Evolutionary conservation across 257 asterid genomes (phyloP).

Genomic region (Striga asiatica): DNA sequence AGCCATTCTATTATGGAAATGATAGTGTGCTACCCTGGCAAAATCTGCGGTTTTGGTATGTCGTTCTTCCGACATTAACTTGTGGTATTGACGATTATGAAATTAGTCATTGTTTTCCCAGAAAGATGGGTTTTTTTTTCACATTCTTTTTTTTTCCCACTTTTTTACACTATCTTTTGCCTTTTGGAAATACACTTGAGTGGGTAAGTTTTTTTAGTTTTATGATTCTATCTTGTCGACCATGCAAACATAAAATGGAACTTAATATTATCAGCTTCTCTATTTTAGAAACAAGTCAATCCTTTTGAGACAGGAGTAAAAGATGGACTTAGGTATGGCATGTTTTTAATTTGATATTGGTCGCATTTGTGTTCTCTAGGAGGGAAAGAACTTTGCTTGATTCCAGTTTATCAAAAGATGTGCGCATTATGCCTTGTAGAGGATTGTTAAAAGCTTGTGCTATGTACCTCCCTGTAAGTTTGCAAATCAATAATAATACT

Average conservation of each 20-base stretch:
- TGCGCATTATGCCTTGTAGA: conserved; percentile 59
- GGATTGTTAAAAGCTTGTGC: conserved; percentile 88
- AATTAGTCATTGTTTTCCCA: neutral
- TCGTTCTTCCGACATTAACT: conserved; percentile 5
- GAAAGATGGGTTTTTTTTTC: no score
- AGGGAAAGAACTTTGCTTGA: conserved; percentile 59
- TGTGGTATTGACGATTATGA: neutral
- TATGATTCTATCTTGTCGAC: no score
- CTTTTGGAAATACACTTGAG: no score
- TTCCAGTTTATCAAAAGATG: conserved; percentile 54
- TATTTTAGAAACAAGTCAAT: no score
- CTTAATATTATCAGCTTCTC: no score
- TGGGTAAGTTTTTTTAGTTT: no score
- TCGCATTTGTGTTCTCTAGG: conserved; percentile 36
- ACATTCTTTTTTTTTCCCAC: no score
- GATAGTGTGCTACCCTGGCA: conserved; percentile 84
- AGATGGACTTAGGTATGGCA: no score
- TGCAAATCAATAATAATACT: neutral
- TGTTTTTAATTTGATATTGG: neutral
- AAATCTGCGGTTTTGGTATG: conserved; percentile 81
- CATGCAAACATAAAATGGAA: no score
- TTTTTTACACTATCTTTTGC: no score
- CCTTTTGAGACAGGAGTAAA: no score
- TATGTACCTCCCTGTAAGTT: conserved; percentile 74
- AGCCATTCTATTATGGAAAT: conserved; percentile 82